These are phyloP conservation scores for Dactylellina haptotyla DNA, from an alignment of 2,329 filamentous ascomycete genomes.

Conservation along the genomic window DNA sequence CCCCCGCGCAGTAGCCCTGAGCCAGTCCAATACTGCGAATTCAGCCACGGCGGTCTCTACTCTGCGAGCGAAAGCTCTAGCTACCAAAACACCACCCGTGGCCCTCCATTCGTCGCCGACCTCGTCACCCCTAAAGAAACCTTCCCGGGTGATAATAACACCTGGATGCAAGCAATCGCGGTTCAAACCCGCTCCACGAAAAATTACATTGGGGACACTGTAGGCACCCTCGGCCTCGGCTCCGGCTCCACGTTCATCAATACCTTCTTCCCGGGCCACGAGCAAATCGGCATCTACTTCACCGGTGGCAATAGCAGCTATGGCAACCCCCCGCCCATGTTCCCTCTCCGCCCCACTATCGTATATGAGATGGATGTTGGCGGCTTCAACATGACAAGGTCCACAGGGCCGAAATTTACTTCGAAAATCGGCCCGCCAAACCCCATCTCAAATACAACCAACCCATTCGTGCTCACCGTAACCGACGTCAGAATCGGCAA, in stretches of 20 bases:
- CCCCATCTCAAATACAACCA: conserved; percentile 2
- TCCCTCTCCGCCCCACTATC: background rate
- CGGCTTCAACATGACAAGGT: conserved; percentile 22
- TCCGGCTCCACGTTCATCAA: conserved; percentile 18
- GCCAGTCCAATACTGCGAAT: conserved; percentile 1
- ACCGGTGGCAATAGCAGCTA: conserved; percentile 20
- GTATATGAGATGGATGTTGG: conserved; percentile 29
- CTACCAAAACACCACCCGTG: background rate
- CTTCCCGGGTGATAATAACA: background rate
- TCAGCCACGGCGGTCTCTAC: background rate
- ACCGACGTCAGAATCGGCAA: conserved; percentile 11
- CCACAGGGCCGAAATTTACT: conserved; percentile 11
- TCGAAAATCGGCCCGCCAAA: conserved; percentile 15
- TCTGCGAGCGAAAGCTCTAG: conserved; percentile 13
- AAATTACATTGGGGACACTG: background rate
- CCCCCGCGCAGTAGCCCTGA: background rate
- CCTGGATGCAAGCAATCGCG: background rate
- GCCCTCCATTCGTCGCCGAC: background rate
- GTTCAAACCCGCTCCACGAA: background rate
- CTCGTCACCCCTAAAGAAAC: background rate
- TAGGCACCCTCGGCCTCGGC: conserved; percentile 17
- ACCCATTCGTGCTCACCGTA: conserved; percentile 21
- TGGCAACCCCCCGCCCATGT: conserved; percentile 1
- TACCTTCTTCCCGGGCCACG: conserved; percentile 31
- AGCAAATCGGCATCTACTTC: conserved; percentile 21